Percentiles rank a stretch among this genome's conserved stretches.
These are phyloP conservation scores for Willaertia magna DNA, from an alignment of 208 protist species.

Conservation along the genomic window DNA sequence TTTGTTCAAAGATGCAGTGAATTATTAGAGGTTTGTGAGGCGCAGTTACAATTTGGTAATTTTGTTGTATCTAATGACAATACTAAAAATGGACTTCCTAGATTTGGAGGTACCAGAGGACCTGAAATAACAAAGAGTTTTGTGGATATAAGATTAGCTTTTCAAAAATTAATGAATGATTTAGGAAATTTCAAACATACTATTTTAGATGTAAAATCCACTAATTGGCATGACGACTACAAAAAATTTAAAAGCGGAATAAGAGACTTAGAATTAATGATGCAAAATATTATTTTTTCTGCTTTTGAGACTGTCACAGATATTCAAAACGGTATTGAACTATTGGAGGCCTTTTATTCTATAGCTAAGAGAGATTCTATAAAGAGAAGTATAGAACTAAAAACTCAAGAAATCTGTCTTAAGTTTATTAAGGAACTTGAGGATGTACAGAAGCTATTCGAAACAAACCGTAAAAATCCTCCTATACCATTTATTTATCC, in stretches of 20 bases:
- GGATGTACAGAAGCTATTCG: conserved; percentile 71
- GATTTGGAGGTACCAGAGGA: conserved; percentile 80
- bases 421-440: conserved; percentile 64
- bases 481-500: conserved; percentile 75
- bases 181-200: conserved; percentile 78
- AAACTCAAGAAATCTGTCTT: conserved; percentile 70
- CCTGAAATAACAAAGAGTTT: conserved; percentile 83
- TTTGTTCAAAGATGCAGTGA: conserved; percentile 90
- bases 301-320: conserved; percentile 82
- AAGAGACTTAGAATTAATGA: conserved; percentile 89
- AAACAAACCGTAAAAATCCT: conserved; percentile 54
- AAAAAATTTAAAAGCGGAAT: conserved; percentile 82
- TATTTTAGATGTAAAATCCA: conserved; percentile 92
- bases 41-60: conserved; percentile 87
- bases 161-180: conserved; percentile 69
- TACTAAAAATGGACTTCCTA: conserved; percentile 59
- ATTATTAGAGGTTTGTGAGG: conserved; percentile 86
- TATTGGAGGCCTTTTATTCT: conserved; percentile 85
- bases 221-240: conserved; percentile 91
- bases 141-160: conserved; percentile 80
- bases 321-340: conserved; percentile 70
- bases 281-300: conserved; percentile 85
- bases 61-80: not conserved
- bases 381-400: conserved; percentile 69
- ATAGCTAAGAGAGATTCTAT: conserved; percentile 83